Evolutionary conservation across 2,329 filamentous ascomycete genomes (phyloP).

Genomic region (Didymosphaeria variabile): DNA sequence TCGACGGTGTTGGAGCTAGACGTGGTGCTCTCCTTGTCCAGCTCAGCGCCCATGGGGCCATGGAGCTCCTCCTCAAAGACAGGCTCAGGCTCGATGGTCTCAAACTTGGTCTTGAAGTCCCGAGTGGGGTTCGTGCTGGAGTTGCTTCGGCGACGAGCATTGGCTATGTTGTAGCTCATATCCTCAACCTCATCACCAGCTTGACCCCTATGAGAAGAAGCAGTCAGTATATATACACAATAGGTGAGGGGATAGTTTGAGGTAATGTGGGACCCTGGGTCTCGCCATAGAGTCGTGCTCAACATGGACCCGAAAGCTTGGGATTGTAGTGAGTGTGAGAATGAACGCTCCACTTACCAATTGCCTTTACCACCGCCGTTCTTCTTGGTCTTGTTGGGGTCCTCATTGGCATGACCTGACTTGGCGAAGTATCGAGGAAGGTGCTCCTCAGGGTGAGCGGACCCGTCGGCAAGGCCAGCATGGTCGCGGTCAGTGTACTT

Average conservation of each 20-base stretch:
- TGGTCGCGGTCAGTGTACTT: conserved; percentile 96
- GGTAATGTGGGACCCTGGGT: conserved; percentile 17
- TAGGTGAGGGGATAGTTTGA: conserved; percentile 13
- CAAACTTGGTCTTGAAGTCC: conserved; percentile 97
- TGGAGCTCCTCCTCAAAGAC: conserved; percentile 90
- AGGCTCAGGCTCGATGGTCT: conserved; percentile 85
- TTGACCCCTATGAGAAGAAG: conserved; percentile 70
- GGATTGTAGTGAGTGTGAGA: conserved; percentile 14
- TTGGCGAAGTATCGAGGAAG: conserved; percentile 95
- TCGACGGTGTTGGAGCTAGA: conserved; percentile 68
- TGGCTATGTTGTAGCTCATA: conserved; percentile 82
- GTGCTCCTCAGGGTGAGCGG: conserved; percentile 72
- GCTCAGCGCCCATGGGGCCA: conserved; percentile 67
- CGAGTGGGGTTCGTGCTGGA: conserved; percentile 77
- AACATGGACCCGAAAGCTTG: not conserved
- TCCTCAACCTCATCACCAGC: conserved; percentile 86
- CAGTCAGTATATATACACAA: conserved; percentile 26
- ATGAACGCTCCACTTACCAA: conserved; percentile 70
- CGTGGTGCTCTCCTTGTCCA: conserved; percentile 62
- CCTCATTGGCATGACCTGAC: conserved; percentile 78
- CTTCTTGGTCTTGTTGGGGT: conserved; percentile 97
- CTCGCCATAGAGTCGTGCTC: not conserved
- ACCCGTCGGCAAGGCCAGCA: conserved; percentile 78
- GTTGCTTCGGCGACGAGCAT: conserved; percentile 91
- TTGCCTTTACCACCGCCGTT: conserved; percentile 92